These are phyloP conservation scores for Funneliformis geosporum DNA, from an alignment of 192 early-diverging fungal species.

Conservation along the genomic window DNA sequence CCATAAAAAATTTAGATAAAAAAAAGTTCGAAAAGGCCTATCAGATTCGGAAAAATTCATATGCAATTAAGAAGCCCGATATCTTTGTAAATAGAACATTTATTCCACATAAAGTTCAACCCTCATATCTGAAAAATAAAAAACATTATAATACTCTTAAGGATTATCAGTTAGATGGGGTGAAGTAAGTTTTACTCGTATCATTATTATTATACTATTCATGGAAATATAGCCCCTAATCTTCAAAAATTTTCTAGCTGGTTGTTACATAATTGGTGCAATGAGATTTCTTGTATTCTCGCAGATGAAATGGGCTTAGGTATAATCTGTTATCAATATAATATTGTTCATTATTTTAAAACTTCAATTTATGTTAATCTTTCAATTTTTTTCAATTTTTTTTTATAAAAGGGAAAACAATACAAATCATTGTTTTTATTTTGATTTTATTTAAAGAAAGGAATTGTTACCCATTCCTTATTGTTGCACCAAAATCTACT, in stretches of 20 bases:
- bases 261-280: conserved; percentile 68
- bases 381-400: no score
- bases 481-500: conserved; percentile 67
- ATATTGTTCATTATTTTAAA: neutral
- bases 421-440: conserved; percentile 69
- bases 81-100: neutral
- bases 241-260: conserved; percentile 54
- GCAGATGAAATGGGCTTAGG: conserved; percentile 81
- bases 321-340: neutral
- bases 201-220: neutral
- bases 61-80: conserved; percentile 31
- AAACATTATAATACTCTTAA: conserved; percentile 43
- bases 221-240: neutral
- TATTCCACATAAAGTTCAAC: conserved; percentile 47
- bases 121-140: conserved; percentile 35
- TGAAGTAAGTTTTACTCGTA: conserved; percentile 55
- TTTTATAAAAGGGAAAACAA: conserved; percentile 76
- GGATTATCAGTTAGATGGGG: conserved; percentile 65
- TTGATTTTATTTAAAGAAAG: conserved; percentile 48
- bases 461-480: conserved; percentile 60
- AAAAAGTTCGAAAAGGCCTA: conserved; percentile 38
- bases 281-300: conserved; percentile 59
- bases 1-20: conserved; percentile 35
- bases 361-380: neutral
- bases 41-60: conserved; percentile 38